These are phyloP conservation scores for Trichoderma gracile DNA, from an alignment of 2,329 filamentous ascomycete genomes.

Conservation along the genomic window DNA sequence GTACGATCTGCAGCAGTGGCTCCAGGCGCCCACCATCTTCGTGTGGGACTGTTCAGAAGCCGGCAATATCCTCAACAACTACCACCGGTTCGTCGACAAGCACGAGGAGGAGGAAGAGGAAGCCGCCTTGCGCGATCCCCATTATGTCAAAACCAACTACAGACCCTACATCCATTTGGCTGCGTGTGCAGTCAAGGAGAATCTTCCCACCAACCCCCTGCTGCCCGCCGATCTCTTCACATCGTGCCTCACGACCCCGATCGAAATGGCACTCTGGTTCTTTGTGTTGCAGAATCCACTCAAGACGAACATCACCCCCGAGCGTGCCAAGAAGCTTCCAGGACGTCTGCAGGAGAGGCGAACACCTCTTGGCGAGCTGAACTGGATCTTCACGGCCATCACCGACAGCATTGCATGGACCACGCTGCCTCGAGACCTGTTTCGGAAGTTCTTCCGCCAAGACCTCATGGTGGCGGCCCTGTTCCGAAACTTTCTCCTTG, in stretches of 20 bases:
- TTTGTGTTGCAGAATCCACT: slow-evolving; percentile 91
- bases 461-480: slow-evolving; percentile 98
- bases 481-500: slow-evolving; percentile 92
- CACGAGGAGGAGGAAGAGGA: slow-evolving; percentile 88
- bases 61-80: slow-evolving; percentile 92
- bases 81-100: slow-evolving; percentile 91
- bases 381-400: slow-evolving; percentile 99
- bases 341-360: slow-evolving; percentile 89
- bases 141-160: slow-evolving; percentile 74
- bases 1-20: slow-evolving; percentile 93
- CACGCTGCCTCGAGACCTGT: slow-evolving; percentile 81
- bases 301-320: slow-evolving; percentile 68
- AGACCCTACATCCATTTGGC: slow-evolving; percentile 82
- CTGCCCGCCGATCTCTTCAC: slow-evolving; percentile 95
- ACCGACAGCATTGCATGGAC: slow-evolving; percentile 99
- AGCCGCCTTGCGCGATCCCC: slow-evolving; percentile 71
- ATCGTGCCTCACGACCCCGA: slow-evolving; percentile 91
- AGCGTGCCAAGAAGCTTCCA: slow-evolving; percentile 84
- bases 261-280: slow-evolving; percentile 95
- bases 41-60: slow-evolving; percentile 98
- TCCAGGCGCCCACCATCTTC: slow-evolving; percentile 91
- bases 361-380: slow-evolving; percentile 91
- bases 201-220: slow-evolving; percentile 89
- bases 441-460: slow-evolving; percentile 95
- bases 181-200: slow-evolving; percentile 87